Conservation (phyloP, 768 basidiomycete genomes). For the Tricholoma sp. region DNA sequence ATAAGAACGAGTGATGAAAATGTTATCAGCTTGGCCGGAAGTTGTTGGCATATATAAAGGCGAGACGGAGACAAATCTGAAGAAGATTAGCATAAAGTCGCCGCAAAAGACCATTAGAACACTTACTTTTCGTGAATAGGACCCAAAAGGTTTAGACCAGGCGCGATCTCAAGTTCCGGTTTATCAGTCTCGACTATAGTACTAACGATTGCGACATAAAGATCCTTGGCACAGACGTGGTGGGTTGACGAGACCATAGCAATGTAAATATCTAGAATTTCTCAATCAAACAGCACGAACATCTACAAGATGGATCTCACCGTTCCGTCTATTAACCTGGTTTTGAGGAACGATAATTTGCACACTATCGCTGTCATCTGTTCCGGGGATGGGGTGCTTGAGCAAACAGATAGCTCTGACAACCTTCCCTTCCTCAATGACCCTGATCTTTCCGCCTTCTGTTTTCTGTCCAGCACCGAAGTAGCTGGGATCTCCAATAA, state of each 20-base stretch:
- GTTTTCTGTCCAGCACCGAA: slow-evolving; percentile 71
- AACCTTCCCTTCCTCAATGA: slow-evolving; percentile 91
- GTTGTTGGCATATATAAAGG: slow-evolving; percentile 88
- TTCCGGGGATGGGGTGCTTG: slow-evolving; percentile 97
- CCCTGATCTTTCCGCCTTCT: slow-evolving; percentile 76
- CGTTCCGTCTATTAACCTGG: slow-evolving; percentile 89
- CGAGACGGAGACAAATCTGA: slow-evolving; percentile 85
- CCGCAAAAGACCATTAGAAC: background rate
- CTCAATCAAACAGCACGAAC: slow-evolving; percentile 1
- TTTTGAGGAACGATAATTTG: slow-evolving; percentile 99
- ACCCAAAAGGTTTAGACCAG: slow-evolving; percentile 88
- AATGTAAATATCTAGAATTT: slow-evolving; percentile 86
- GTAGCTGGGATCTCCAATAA: slow-evolving; percentile 97
- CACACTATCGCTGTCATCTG: slow-evolving; percentile 89
- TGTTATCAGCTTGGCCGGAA: slow-evolving; percentile 76
- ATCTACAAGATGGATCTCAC: slow-evolving; percentile 38
- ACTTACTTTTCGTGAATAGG: slow-evolving; percentile 90
- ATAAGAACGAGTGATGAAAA: slow-evolving; percentile 97
- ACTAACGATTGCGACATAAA: slow-evolving; percentile 96
- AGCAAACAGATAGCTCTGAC: slow-evolving; percentile 96
- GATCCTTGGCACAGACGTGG: slow-evolving; percentile 93
- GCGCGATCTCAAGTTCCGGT: slow-evolving; percentile 89
- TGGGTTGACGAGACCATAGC: slow-evolving; percentile 96
- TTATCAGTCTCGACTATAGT: slow-evolving; percentile 94
- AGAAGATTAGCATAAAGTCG: slow-evolving; percentile 7